phyloP scores from a whole-genome alignment of 2,329 filamentous ascomycete species.

The Chaetomium olivaceum region DNA sequence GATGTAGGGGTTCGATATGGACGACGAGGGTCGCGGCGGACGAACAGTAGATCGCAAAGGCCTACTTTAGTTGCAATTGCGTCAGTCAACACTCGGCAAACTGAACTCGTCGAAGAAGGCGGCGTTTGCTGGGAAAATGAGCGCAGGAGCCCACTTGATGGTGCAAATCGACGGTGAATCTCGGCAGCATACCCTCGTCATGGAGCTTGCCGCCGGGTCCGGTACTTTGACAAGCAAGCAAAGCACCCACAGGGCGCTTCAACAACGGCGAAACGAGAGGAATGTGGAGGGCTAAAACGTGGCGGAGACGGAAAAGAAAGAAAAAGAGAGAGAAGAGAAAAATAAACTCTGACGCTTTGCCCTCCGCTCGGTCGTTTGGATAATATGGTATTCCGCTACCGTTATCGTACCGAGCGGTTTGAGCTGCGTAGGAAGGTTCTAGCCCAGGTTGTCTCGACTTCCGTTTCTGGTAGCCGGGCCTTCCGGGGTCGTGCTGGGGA shows the following conservation, averaged over 20 bases:
- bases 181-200: conserved; percentile 18
- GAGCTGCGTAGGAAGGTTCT: not conserved
- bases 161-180: conserved; percentile 5
- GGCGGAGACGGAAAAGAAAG: not conserved
- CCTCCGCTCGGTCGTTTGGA: conserved; percentile 9
- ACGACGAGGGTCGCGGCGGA: not conserved
- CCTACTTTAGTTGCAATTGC: conserved; percentile 17
- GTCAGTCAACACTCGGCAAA: not conserved
- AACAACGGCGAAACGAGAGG: not conserved
- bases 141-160: conserved; percentile 7
- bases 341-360: not conserved
- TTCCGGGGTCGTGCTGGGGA: conserved; percentile 12
- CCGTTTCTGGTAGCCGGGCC: conserved; percentile 16
- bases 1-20: not conserved
- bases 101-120: not conserved
- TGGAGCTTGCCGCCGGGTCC: conserved; percentile 1
- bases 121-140: not conserved
- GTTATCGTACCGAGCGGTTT: not conserved
- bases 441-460: conserved; percentile 12
- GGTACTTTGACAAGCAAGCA: not conserved
- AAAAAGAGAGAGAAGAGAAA: not conserved
- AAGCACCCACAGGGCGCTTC: not conserved
- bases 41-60: conserved; percentile 4
- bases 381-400: not conserved
- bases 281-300: not conserved